Conservation (phyloP, 1,139 yeast species). For the Meyerozyma elateridarum region DNA sequence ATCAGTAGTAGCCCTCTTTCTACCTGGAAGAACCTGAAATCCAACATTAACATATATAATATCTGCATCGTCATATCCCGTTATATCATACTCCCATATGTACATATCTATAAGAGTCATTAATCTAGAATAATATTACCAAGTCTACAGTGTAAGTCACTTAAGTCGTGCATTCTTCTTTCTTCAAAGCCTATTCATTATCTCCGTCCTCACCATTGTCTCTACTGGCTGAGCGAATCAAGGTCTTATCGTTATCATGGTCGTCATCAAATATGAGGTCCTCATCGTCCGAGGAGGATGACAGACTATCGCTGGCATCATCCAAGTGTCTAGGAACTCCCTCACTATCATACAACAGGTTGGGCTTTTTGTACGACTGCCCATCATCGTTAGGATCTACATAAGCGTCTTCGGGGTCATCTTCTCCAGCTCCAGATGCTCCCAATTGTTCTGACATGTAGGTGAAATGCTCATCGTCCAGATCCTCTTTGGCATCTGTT, state of each 20-base stretch:
- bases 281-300: constrained; percentile 31
- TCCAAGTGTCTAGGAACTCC: constrained; percentile 18
- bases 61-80: too few species aligned
- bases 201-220: too few species aligned
- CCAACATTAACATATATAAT: too few species aligned
- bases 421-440: constrained; percentile 37
- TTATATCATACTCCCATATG: too few species aligned
- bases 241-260: constrained; percentile 21
- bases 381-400: constrained; percentile 83
- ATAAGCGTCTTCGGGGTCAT: constrained; percentile 56
- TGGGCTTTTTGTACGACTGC: constrained; percentile 60
- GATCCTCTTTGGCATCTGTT: constrained; percentile 25
- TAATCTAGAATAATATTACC: too few species aligned
- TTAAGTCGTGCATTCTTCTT: too few species aligned
- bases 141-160: too few species aligned
- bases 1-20: too few species aligned
- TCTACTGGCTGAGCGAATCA: constrained; percentile 42
- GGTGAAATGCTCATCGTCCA: constrained; percentile 48
- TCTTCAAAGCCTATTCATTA: too few species aligned
- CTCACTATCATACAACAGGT: constrained; percentile 51
- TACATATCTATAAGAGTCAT: too few species aligned
- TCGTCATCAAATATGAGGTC: constrained; percentile 18
- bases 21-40: too few species aligned
- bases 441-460: constrained; percentile 81
- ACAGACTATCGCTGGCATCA: constrained; percentile 26